phyloP scores from a whole-genome alignment of 805 yeast species.

The Cyberlindnera mycetangii region DNA sequence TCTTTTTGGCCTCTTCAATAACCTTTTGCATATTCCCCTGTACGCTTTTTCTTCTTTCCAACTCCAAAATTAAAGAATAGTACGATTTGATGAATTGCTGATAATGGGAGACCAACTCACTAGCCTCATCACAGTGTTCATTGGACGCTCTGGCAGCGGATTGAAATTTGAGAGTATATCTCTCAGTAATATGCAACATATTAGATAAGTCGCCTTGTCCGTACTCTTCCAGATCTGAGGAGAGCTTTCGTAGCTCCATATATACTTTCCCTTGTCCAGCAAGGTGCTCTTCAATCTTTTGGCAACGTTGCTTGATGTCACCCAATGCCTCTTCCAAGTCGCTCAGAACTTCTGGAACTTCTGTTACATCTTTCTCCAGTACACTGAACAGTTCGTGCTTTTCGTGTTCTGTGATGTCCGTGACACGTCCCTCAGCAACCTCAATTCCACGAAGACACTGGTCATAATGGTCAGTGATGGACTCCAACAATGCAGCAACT shows the following conservation, averaged over 20 bases:
- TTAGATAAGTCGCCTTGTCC: slow-evolving; percentile 21
- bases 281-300: slow-evolving; percentile 23
- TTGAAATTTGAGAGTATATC: slow-evolving; percentile 12
- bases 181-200: slow-evolving; percentile 14
- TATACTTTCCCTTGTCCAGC: slow-evolving; percentile 8
- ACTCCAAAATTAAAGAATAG: slow-evolving; percentile 48
- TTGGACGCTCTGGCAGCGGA: slow-evolving; percentile 12
- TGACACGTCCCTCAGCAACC: slow-evolving; percentile 32
- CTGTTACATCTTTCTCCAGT: slow-evolving; percentile 49
- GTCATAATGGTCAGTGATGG: slow-evolving; percentile 80
- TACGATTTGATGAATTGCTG: slow-evolving; percentile 50
- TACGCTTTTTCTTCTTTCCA: slow-evolving; percentile 45
- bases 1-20: slow-evolving; percentile 39
- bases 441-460: slow-evolving; percentile 57
- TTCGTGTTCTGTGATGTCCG: slow-evolving; percentile 26
- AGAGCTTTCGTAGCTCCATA: slow-evolving; percentile 24
- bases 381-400: slow-evolving; percentile 42
- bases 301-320: slow-evolving; percentile 28
- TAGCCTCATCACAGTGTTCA: slow-evolving; percentile 20
- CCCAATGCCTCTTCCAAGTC: slow-evolving; percentile 40
- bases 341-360: slow-evolving; percentile 53
- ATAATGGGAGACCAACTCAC: slow-evolving; percentile 46
- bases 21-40: slow-evolving; percentile 39
- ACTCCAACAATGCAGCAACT: slow-evolving; percentile 63
- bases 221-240: slow-evolving; percentile 22